Evolutionary conservation across 345 rosid genomes (phyloP), one percentile per base, ranked within the genome.

Genomic region (Citrus sinensis): DNA sequence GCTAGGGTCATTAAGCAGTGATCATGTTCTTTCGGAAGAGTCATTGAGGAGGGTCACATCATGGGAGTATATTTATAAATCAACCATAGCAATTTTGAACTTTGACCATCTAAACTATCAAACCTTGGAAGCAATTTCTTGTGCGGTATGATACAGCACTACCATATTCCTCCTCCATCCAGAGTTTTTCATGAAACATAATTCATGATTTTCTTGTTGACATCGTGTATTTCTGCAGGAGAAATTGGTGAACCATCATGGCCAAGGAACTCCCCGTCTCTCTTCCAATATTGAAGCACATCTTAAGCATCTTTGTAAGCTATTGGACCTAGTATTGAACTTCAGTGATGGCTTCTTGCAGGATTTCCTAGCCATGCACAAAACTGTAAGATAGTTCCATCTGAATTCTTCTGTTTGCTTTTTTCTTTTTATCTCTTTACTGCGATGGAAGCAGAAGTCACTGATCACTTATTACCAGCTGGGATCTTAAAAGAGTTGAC

Each of bases 291-390:
- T 87, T 76, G 94, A 89, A 84, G 82, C 82, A 66, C 78, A 81
- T 82, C 82, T 92, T 66, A 83, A 84, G 89, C 81, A 81, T 76
- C 88, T 92, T 39, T 88, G 79, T 79, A 71, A 72, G 58, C 67
- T 87, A 66, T 70, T 93, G 87, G 90, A 88, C 76, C 77, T 92
- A 34, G 32, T 96, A 74, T 82, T 89, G 83, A 85, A 81, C 80
- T 90, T 91, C 34, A 85, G 89, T 34, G 85, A 88, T 74, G 74
- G 82, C 83, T 87, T 92, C 83, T 92, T 94, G 69, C 79, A 83
- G 81, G 94, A 91, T 70, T 89, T 94, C 79, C 77, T 96, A 75
- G 87, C 87, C 22, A 71, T 94, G 85, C 88, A 89, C 80, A 92
- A 88, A 90, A 84, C 81, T 37, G 97, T 96, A 85, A 83, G 92